A percentile compares a stretch with the other conserved stretches of the same genome.
Conservation (phyloP, 306 rosid species). For the Purshia tridentata region DNA sequence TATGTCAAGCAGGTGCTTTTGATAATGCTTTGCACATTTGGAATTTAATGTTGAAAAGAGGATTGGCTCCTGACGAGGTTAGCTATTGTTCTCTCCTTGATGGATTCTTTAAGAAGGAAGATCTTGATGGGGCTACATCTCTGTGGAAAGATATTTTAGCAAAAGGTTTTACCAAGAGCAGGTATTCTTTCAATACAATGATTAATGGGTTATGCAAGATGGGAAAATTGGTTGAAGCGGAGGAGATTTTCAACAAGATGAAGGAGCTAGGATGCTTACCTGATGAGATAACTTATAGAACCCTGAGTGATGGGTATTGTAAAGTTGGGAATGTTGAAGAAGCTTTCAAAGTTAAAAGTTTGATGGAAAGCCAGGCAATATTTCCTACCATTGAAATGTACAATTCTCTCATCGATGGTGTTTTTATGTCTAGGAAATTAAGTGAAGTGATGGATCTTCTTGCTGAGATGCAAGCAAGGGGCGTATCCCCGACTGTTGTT, state of each 20-base stretch:
- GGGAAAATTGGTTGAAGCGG: conserved; percentile 68
- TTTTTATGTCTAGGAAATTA: conserved; percentile 53
- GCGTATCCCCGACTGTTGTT: conserved; percentile 54
- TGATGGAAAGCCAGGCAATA: conserved; percentile 50
- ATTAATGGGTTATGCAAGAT: conserved; percentile 76
- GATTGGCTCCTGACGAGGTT: conserved; percentile 62
- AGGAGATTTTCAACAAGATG: conserved; percentile 60
- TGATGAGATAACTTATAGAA: conserved; percentile 70
- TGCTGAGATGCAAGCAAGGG: conserved; percentile 63
- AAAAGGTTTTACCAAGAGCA: conserved; percentile 53
- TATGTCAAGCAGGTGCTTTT: conserved; percentile 43
- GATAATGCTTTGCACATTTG: conserved; percentile 61
- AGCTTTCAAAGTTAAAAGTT: conserved; percentile 65
- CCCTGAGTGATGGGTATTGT: conserved; percentile 70
- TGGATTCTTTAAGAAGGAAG: conserved; percentile 63
- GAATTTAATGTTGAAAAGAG: conserved; percentile 55
- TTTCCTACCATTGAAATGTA: conserved; percentile 69
- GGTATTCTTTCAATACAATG: conserved; percentile 63
- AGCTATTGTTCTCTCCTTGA: conserved; percentile 75
- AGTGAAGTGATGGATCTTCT: conserved; percentile 46
- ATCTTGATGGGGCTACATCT: conserved; percentile 45
- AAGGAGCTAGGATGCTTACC: conserved; percentile 68
- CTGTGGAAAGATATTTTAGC: conserved; percentile 70
- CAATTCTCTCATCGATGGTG: conserved; percentile 74
- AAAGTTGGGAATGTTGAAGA: conserved; percentile 54